phyloP scores from a whole-genome alignment of 441 rosid species.

The Omphalea diandra region DNA sequence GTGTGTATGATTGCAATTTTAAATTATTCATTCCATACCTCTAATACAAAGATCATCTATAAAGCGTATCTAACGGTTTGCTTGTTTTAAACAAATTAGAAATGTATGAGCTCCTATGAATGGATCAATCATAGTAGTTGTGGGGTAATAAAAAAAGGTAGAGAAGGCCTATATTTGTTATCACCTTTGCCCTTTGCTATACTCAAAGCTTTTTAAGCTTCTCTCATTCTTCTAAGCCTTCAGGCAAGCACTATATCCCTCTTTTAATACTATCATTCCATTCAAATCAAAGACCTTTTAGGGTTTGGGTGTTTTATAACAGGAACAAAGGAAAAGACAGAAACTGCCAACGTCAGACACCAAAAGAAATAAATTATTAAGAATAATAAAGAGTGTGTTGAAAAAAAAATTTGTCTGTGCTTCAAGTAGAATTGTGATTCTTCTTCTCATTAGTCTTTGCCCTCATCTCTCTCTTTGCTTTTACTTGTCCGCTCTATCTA shows the following conservation, averaged over 20 bases:
- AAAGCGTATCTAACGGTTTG: too few relatives aligned
- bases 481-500: too few relatives aligned
- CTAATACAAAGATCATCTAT: too few relatives aligned
- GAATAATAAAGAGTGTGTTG: constrained; percentile 17
- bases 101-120: too few relatives aligned
- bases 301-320: constrained; percentile 67
- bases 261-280: constrained; percentile 36
- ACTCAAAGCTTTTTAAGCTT: constrained; percentile 25
- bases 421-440: constrained; percentile 31
- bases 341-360: constrained; percentile 45
- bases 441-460: constrained; percentile 20
- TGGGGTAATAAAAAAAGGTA: constrained; percentile 36
- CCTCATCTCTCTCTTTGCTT: constrained; percentile 15
- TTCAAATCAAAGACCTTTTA: constrained; percentile 49
- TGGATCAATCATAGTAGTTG: constrained; percentile 28
- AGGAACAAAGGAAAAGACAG: constrained; percentile 41
- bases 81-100: too few relatives aligned
- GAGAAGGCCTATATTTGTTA: constrained; percentile 21
- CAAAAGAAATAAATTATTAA: constrained; percentile 23
- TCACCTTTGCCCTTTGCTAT: constrained; percentile 11
- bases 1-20: too few relatives aligned
- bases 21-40: too few relatives aligned
- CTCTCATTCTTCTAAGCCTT: constrained; percentile 16
- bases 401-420: constrained; percentile 23
- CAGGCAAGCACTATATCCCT: constrained; percentile 19